Conservation (phyloP, 2,329 filamentous ascomycete species). For the Simplicillium sp. region DNA sequence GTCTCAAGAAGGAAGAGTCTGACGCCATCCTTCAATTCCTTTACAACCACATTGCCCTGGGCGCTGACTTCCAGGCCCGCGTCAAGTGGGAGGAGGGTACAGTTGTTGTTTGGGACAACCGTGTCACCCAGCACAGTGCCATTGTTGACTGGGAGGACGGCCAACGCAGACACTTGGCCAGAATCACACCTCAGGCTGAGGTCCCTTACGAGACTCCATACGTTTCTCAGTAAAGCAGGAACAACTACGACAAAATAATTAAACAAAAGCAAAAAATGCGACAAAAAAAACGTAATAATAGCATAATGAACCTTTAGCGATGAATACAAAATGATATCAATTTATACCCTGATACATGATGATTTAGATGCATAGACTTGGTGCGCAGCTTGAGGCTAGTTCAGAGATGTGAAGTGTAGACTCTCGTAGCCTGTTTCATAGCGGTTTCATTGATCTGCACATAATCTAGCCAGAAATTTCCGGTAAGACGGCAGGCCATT, state of each 20-base stretch:
- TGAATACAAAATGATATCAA: not conserved
- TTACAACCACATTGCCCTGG: conserved; percentile 33
- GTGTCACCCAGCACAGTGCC: conserved; percentile 64
- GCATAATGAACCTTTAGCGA: not conserved
- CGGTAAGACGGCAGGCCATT: too few species aligned
- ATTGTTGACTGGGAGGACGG: conserved; percentile 68
- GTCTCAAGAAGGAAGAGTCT: conserved; percentile 72
- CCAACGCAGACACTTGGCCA: conserved; percentile 61
- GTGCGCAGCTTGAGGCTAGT: too few species aligned
- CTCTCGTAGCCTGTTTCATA: too few species aligned
- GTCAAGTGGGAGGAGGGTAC: conserved; percentile 65
- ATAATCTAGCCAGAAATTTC: too few species aligned
- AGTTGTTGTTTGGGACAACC: conserved; percentile 75
- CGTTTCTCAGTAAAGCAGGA: conserved; percentile 2
- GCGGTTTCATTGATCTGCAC: too few species aligned
- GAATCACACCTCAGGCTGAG: conserved; percentile 71
- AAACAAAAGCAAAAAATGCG: not conserved
- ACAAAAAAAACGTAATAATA: not conserved
- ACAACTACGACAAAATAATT: not conserved
- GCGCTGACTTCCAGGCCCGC: conserved; percentile 53
- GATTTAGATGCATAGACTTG: not conserved
- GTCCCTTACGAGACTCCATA: conserved; percentile 6
- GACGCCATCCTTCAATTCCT: conserved; percentile 61
- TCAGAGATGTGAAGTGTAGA: too few species aligned
- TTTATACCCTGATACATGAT: not conserved